phyloP scores from a whole-genome alignment of 768 basidiomycete genomes.

The Tylopilus rubrobrunneus region DNA sequence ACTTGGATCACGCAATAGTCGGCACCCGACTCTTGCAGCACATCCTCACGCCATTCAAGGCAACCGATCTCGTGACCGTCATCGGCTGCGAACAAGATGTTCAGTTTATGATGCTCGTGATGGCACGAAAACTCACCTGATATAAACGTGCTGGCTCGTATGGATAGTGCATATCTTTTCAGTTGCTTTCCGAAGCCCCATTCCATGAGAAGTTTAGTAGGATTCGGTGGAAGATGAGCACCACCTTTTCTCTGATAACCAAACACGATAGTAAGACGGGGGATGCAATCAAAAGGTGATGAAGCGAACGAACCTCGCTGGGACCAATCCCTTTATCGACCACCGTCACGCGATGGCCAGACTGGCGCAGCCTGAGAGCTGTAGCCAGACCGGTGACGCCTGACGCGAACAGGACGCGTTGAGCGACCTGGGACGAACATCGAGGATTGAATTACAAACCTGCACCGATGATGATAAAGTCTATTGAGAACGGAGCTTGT shows the following conservation, averaged over 20 bases:
- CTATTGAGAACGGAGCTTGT: slow-evolving; percentile 25
- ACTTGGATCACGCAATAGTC: slow-evolving; percentile 54
- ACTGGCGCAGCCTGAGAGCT: slow-evolving; percentile 52
- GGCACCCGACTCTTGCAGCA: slow-evolving; percentile 49
- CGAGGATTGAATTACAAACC: slow-evolving; percentile 12
- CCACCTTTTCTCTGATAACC: slow-evolving; percentile 35
- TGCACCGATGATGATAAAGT: slow-evolving; percentile 32
- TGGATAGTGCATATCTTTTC: slow-evolving; percentile 28
- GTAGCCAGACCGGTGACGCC: slow-evolving; percentile 54
- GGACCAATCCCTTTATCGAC: slow-evolving; percentile 49
- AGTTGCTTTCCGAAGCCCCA: slow-evolving; percentile 54
- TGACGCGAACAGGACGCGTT: slow-evolving; percentile 1
- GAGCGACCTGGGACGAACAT: neutral
- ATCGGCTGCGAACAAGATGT: slow-evolving; percentile 33
- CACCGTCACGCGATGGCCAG: slow-evolving; percentile 58
- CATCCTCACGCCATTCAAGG: slow-evolving; percentile 46
- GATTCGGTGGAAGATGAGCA: slow-evolving; percentile 53
- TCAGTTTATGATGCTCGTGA: too few species aligned
- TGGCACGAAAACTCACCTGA: slow-evolving; percentile 15
- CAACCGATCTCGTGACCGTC: slow-evolving; percentile 43
- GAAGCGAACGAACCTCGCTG: slow-evolving; percentile 30
- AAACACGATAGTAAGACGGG: neutral
- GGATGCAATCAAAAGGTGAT: neutral
- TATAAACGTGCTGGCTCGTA: slow-evolving; percentile 24
- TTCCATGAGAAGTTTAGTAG: slow-evolving; percentile 51